Base-by-base conservation (phyloP, 208 protist genomes). In the Kentomonas sorsogonicus region DNA sequence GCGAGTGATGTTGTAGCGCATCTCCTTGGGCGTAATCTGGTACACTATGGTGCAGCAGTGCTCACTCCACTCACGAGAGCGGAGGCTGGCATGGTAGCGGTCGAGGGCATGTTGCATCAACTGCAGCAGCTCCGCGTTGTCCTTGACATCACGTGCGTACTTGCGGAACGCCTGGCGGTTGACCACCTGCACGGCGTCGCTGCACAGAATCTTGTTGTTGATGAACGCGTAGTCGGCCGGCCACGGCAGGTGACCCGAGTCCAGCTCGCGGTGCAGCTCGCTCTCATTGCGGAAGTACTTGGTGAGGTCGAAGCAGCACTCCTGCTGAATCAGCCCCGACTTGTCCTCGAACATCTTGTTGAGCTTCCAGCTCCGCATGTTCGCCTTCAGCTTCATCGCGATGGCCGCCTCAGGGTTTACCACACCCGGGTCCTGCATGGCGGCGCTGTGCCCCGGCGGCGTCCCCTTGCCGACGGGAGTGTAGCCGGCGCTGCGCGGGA, bases 11-110 rank as follows among this genome's bases (percentile, higher is more conserved):
- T 94, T 86, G 52, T 91, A 92, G 72, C 87, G 86, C 81, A 91
- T 91, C 47, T 94, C 88, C 0, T 82, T 70, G 13, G 88, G 82
- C 0, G 84, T 91, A 30, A 89, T 82, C 57, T 94, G 88, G 50
- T 94, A 94, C n/a, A 94, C 77, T 57, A 91, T 79, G 26, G 79
- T 78, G 66, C 84, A 90, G 66, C 73, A 87, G 10, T 76, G 72
- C 54, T 86, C 76, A 40, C 76, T 78, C 84, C 88, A 94, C 60
- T 73, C 76, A 5, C 84, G 81, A 16, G 39, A 62, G 0, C 59
- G 67, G 7, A 51, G 59, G 3, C 57, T 57, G 1, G 64, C 68
- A 16, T 51, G 41, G 54, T 67, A 69, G 27, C 53, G 48, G 1
- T 55, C 63, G n/a, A 58, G 54, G 20, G 61, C 51, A 16, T 55